Base-by-base conservation (phyloP, 169 alveolate genomes). In the Eimeria praecox region DNA sequence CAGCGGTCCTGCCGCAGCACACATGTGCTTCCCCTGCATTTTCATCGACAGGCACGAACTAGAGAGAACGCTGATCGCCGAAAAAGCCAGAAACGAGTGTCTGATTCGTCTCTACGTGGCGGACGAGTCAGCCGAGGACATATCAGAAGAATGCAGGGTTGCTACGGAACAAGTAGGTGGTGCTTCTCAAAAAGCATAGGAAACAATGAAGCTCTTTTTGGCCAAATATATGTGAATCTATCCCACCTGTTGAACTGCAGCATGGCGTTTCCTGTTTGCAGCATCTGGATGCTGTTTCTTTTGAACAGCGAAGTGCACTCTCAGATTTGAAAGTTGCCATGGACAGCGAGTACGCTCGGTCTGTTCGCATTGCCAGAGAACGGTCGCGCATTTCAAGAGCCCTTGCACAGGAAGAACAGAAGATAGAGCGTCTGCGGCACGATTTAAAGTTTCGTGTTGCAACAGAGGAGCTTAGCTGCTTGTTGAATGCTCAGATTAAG, bases 31-130 rank as follows among this genome's bases (percentile, higher is more conserved):
- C 1, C 85, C 85, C 24, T 73, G 89, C 27, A 42, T 16, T 3
- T 80, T 30, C 56, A n/a, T 30, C 44, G 18, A 24, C 75, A 83
- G 92, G 52, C 75, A 83, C 20, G 92, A 83, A 54, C 92, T 83
- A 4, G 92, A 83, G 75, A 40, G 92, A n/a, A 40, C 27, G 9
- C 35, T 83, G 16, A 38, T 83, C 30, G 75, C 75, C 20, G 92
- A 83, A 22, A 27, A 35, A 54, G 49, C 52, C 3, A 46, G 33
- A 54, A 83, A 83, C 22, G 92, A 83, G 16, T 83, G 71, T 54
- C 75, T 83, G 49, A 54, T n/a, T 83, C 92, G 49, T 33, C 9
- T 54, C 8, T 83, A 30, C n/a, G 49, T 83, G 27, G 75, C 40
- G 35, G 64, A 64, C 2, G 75, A 83, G 3, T 52, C 77, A 54